These are phyloP conservation scores for Ulmus americana DNA, from an alignment of 331 rosid species.

Conservation along the genomic window DNA sequence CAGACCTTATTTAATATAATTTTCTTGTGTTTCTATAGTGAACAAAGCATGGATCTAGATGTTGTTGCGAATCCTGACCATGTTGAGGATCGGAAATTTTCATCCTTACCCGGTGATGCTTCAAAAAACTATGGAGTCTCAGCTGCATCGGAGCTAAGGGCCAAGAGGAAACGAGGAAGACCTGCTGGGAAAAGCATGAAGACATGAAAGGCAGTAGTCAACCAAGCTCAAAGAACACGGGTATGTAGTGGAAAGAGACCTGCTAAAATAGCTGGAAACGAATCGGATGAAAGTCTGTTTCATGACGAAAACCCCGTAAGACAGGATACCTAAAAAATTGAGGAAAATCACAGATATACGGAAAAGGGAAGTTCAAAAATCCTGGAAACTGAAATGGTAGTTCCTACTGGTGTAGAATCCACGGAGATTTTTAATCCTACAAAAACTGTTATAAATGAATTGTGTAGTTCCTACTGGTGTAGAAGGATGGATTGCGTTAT, in stretches of 20 bases:
- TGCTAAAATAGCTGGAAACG: conserved; percentile 56
- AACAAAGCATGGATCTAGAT: conserved; percentile 33
- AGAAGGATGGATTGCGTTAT: too few species aligned
- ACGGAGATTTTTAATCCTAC: too few species aligned
- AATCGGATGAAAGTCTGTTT: conserved; percentile 44
- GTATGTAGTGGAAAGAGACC: conserved; percentile 37
- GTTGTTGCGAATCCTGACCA: conserved; percentile 18
- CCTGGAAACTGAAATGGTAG: conserved; percentile 18
- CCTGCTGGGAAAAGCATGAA: conserved; percentile 39
- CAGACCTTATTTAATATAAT: not conserved
- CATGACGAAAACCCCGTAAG: conserved; percentile 6
- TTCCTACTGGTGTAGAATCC: too few species aligned
- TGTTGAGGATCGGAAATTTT: conserved; percentile 19
- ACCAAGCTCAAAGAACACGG: conserved; percentile 47
- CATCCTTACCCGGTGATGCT: conserved; percentile 28
- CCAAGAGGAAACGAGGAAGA: conserved; percentile 65
- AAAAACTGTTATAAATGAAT: too few species aligned
- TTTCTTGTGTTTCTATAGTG: conserved; percentile 29
- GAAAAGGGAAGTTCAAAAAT: conserved; percentile 8
- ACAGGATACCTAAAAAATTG: conserved; percentile 7
- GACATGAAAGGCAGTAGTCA: conserved; percentile 31
- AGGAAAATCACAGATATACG: not conserved
- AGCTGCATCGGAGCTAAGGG: conserved; percentile 31
- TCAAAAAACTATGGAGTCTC: conserved; percentile 21
- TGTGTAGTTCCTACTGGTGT: too few species aligned